Evolutionary conservation across 192 early-diverging fungal genomes (phyloP).

Genomic region (Chytriomyces hyalinus): DNA sequence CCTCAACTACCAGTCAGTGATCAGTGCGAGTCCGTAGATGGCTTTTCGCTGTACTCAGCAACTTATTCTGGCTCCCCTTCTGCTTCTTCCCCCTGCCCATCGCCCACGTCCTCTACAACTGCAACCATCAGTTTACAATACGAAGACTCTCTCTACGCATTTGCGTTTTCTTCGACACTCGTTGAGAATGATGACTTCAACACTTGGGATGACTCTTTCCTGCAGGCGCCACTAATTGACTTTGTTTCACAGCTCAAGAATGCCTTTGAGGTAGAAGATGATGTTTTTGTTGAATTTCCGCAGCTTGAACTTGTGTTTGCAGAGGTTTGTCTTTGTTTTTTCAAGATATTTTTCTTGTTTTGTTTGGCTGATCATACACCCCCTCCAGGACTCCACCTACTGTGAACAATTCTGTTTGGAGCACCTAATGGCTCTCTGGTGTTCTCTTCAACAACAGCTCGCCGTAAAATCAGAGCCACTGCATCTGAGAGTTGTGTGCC

Average conservation of each 20-base stretch:
- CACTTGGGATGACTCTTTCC: not conserved
- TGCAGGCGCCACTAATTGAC: not conserved
- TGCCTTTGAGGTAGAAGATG: not conserved
- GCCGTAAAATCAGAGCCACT: not conserved
- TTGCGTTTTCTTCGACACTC: not conserved
- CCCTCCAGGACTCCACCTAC: not conserved
- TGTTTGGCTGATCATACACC: not conserved
- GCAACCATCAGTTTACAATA: not conserved
- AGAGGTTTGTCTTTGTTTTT: not conserved
- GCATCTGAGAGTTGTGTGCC: not conserved
- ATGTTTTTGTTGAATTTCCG: not conserved
- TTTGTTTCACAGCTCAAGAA: conserved; percentile 3
- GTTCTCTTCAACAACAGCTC: not conserved
- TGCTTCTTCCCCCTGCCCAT: not conserved
- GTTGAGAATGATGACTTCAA: not conserved
- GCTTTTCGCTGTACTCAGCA: too few species aligned
- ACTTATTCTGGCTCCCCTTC: not conserved
- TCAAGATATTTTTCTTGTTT: not conserved
- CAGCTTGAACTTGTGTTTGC: not conserved
- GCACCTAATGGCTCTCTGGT: not conserved
- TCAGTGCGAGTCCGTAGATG: too few species aligned
- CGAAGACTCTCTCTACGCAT: not conserved
- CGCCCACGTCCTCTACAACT: not conserved
- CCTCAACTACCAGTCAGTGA: too few species aligned
- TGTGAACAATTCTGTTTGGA: not conserved